A percentile compares a stretch with the other conserved stretches of the same genome.
Evolutionary conservation across 2,329 filamentous ascomycete genomes (phyloP).

Genomic region (Coniella vitis): DNA sequence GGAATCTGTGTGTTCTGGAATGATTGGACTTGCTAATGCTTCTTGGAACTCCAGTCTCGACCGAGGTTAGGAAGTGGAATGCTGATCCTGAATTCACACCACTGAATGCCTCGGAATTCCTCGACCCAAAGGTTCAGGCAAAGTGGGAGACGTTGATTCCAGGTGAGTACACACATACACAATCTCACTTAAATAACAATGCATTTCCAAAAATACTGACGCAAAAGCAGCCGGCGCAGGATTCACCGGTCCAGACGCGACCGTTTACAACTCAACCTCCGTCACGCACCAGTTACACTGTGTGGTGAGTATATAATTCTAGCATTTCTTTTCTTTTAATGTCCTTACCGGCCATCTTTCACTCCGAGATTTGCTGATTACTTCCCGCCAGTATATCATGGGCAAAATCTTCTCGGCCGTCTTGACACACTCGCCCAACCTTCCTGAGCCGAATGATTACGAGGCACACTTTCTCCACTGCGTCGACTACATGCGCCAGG

Average conservation of each 20-base stretch:
- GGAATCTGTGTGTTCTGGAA: no score
- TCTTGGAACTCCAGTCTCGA: slow-evolving; percentile 24
- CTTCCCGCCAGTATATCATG: slow-evolving; percentile 26
- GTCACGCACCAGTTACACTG: slow-evolving; percentile 36
- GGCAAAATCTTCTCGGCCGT: slow-evolving; percentile 25
- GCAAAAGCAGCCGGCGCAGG: slow-evolving; percentile 3
- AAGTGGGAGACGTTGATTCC: slow-evolving; percentile 35
- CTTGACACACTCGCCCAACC: slow-evolving; percentile 17
- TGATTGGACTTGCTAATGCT: neutral
- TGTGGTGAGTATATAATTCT: slow-evolving; percentile 23
- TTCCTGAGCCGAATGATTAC: slow-evolving; percentile 19
- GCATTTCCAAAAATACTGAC: no score
- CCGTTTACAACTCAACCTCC: slow-evolving; percentile 34
- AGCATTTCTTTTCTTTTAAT: no score
- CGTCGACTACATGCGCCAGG: slow-evolving; percentile 23
- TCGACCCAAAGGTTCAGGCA: slow-evolving; percentile 27
- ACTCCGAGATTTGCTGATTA: neutral
- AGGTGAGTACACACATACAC: slow-evolving; percentile 18
- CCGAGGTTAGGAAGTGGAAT: slow-evolving; percentile 31
- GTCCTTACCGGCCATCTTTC: neutral
- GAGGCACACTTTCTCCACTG: slow-evolving; percentile 32
- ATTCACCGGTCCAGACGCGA: slow-evolving; percentile 1
- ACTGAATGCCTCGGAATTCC: slow-evolving; percentile 31
- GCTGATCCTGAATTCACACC: slow-evolving; percentile 33
- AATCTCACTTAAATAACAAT: no score